Evolutionary conservation across 2,329 filamentous ascomycete genomes (phyloP).

Genomic region (Scopulariopsis brevicaulis): DNA sequence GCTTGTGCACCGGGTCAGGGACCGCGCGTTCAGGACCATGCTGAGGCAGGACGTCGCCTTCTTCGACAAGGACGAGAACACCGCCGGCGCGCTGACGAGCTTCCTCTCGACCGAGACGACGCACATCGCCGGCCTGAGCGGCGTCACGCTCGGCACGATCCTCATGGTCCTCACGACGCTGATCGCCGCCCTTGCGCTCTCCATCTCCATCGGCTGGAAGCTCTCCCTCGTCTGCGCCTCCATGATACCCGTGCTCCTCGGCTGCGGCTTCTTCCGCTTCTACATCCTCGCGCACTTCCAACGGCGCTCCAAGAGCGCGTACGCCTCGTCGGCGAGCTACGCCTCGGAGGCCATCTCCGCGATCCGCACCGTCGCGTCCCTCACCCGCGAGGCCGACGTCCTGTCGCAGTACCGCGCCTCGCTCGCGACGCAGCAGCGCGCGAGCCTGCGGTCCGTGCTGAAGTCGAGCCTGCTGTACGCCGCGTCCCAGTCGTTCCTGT

Average conservation of each 20-base stretch:
- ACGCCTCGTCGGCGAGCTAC: slow-evolving; percentile 71
- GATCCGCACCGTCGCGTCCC: slow-evolving; percentile 83
- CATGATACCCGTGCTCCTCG: slow-evolving; percentile 65
- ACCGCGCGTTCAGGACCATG: slow-evolving; percentile 74
- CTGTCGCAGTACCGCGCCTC: slow-evolving; percentile 57
- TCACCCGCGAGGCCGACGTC: slow-evolving; percentile 80
- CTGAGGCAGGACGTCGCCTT: slow-evolving; percentile 87
- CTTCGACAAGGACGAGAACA: slow-evolving; percentile 85
- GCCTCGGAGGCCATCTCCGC: slow-evolving; percentile 90
- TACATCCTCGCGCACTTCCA: slow-evolving; percentile 74
- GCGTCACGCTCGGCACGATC: slow-evolving; percentile 77
- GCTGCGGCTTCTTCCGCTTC: slow-evolving; percentile 80
- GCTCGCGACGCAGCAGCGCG: slow-evolving; percentile 54
- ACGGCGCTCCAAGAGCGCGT: slow-evolving; percentile 65
- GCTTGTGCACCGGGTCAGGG: slow-evolving; percentile 71
- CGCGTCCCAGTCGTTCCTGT: slow-evolving; percentile 71
- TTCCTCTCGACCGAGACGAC: slow-evolving; percentile 87
- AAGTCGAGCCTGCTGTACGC: slow-evolving; percentile 74
- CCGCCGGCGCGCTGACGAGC: slow-evolving; percentile 75
- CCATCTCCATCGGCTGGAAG: slow-evolving; percentile 77
- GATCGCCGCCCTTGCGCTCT: slow-evolving; percentile 57
- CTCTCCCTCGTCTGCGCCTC: slow-evolving; percentile 72
- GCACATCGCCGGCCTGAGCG: slow-evolving; percentile 77
- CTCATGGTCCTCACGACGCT: slow-evolving; percentile 73
- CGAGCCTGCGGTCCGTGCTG: slow-evolving; percentile 61